Evolutionary conservation across 2,329 filamentous ascomycete genomes (phyloP).

Genomic region (Neofusicoccum sp.): DNA sequence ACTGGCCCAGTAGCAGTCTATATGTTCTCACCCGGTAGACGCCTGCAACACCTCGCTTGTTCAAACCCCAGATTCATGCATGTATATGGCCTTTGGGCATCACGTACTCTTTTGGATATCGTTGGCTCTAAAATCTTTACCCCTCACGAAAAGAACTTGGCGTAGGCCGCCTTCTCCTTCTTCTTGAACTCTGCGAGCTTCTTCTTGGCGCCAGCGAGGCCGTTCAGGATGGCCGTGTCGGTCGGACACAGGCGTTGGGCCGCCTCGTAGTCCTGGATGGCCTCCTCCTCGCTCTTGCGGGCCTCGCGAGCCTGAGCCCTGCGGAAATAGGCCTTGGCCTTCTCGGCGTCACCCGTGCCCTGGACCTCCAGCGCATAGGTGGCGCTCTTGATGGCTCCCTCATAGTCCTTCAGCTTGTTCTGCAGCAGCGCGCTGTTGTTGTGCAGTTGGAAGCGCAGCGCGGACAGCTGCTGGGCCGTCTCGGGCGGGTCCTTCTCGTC

Average conservation of each 20-base stretch:
- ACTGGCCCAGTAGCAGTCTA: background rate
- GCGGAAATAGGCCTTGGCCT: conserved; percentile 85
- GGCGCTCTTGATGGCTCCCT: conserved; percentile 69
- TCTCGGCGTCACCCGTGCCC: conserved; percentile 67
- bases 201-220: conserved; percentile 77
- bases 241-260: conserved; percentile 55
- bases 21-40: background rate
- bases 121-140: background rate
- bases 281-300: conserved; percentile 81
- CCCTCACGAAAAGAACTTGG: conserved; percentile 53
- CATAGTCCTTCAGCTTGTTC: conserved; percentile 72
- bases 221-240: conserved; percentile 71
- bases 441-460: conserved; percentile 81
- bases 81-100: background rate
- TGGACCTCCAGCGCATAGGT: conserved; percentile 68
- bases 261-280: conserved; percentile 48
- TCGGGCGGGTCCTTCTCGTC: conserved; percentile 57
- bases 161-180: conserved; percentile 90
- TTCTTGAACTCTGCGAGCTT: conserved; percentile 68
- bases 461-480: conserved; percentile 64
- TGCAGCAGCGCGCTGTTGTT: conserved; percentile 84
- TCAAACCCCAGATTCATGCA: conserved; percentile 9
- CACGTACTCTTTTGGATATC: conserved; percentile 7
- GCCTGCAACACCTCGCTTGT: conserved; percentile 8
- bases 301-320: conserved; percentile 72